Percentiles rank a stretch among this genome's conserved stretches.
Conservation (phyloP, 192 early-diverging fungal species). For the Gamsiella multidivaricata region DNA sequence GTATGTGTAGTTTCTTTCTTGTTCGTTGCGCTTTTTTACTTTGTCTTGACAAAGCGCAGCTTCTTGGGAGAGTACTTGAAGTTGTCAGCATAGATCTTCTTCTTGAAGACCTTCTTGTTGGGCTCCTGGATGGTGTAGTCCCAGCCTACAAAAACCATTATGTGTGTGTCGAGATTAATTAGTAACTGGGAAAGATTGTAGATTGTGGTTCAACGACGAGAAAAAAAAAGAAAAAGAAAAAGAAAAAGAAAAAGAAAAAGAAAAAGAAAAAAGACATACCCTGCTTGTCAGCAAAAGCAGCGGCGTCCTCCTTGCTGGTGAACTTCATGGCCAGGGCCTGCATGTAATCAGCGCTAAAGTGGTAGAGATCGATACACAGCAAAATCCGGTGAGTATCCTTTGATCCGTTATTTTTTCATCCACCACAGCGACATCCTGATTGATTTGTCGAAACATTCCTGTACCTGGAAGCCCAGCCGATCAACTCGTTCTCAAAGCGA, state of each 20-base stretch:
- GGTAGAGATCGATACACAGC: not conserved
- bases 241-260: not conserved
- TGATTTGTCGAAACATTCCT: too few species aligned
- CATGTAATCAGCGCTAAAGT: conserved; percentile 80
- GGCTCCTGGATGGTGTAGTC: conserved; percentile 93
- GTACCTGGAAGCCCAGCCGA: conserved; percentile 92
- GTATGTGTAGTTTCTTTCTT: not conserved
- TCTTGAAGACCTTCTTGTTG: conserved; percentile 78
- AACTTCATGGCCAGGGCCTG: conserved; percentile 89
- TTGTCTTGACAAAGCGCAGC: conserved; percentile 86
- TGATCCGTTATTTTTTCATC: too few species aligned
- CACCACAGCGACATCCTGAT: too few species aligned
- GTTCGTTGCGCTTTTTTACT: conserved; percentile 61
- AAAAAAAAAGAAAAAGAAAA: not conserved
- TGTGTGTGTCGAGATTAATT: too few species aligned
- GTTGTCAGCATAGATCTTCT: conserved; percentile 93
- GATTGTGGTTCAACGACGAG: too few species aligned
- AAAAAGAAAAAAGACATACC: conserved; percentile 47
- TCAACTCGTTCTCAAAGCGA: conserved; percentile 93
- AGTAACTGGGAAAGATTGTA: too few species aligned
- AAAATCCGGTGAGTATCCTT: too few species aligned
- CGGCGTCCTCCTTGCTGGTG: conserved; percentile 84
- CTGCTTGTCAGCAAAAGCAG: conserved; percentile 95
- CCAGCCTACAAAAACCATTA: conserved; percentile 66
- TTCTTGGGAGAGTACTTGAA: conserved; percentile 86